Conservation (phyloP, 169 alveolate species). For the Perkinsus marinus region DNA sequence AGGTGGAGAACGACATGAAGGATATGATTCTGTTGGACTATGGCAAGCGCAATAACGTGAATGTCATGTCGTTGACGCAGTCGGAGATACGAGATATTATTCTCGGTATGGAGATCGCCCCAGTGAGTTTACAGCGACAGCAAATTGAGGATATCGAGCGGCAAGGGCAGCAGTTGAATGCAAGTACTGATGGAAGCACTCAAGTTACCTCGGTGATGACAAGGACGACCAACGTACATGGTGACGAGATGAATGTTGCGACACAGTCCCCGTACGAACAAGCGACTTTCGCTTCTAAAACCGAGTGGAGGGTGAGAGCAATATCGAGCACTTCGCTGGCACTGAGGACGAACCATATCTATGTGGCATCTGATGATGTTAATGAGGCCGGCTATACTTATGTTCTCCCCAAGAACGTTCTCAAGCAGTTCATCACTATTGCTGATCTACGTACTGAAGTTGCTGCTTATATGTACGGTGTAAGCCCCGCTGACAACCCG, state of each 20-base stretch:
- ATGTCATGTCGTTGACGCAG: constrained; percentile 94
- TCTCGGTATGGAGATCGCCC: constrained; percentile 99
- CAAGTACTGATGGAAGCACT: constrained; percentile 13
- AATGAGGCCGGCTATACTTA: constrained; percentile 59
- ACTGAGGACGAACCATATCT: constrained; percentile 89
- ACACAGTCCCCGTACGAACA: constrained; percentile 97
- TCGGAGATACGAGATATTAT: constrained; percentile 98
- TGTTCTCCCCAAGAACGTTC: constrained; percentile 93
- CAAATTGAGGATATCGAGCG: constrained; percentile 85
- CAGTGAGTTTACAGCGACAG: constrained; percentile 87
- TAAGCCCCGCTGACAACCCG: constrained; percentile 70
- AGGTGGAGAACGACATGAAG: constrained; percentile 94
- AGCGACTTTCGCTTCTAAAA: constrained; percentile 84
- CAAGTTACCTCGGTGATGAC: constrained; percentile 75
- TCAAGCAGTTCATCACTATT: constrained; percentile 86
- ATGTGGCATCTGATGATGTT: constrained; percentile 79
- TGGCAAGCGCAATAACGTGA: constrained; percentile 95
- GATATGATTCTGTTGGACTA: constrained; percentile 96
- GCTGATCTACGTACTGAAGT: constrained; percentile 95
- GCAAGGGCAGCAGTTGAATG: constrained; percentile 52
- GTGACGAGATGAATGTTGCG: constrained; percentile 88
- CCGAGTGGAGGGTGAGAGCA: constrained; percentile 99
- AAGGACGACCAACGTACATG: constrained; percentile 88
- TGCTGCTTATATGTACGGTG: constrained; percentile 92
- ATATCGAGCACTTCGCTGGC: constrained; percentile 90